Conservation (phyloP, 202 grass and related monocot species). For the Digitaria exilis region DNA sequence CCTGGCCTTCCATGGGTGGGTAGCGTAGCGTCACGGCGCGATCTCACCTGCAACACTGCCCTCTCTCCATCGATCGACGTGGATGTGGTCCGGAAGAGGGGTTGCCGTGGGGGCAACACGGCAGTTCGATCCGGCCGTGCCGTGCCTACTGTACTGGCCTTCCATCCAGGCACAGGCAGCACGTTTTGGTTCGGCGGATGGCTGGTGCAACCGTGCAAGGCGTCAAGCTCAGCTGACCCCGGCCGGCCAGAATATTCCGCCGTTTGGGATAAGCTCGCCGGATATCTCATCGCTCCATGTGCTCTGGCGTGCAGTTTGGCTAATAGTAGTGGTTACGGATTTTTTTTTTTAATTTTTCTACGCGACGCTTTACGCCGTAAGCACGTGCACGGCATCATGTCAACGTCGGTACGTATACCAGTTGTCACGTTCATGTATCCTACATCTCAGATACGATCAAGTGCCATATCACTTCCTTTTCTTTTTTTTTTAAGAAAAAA, state of each 20-base stretch:
- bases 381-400: neutral
- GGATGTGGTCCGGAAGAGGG: neutral
- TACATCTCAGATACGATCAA: neutral
- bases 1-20: neutral
- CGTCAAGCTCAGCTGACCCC: neutral
- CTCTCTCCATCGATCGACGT: neutral
- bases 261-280: neutral
- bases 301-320: neutral
- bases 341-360: rapidly evolving
- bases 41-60: neutral
- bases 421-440: neutral
- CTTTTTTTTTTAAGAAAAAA: neutral
- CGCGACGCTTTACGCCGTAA: neutral
- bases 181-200: neutral
- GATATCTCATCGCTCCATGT: slow-evolving; percentile 17
- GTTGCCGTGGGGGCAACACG: neutral
- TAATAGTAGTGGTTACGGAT: neutral
- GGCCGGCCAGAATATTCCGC: neutral
- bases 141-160: neutral
- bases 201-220: neutral
- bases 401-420: neutral
- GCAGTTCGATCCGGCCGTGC: neutral
- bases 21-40: slow-evolving; percentile 23
- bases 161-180: neutral
- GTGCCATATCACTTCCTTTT: neutral